phyloP scores from a whole-genome alignment of 106 monocot species.

The Dendrobium huoshanense region DNA sequence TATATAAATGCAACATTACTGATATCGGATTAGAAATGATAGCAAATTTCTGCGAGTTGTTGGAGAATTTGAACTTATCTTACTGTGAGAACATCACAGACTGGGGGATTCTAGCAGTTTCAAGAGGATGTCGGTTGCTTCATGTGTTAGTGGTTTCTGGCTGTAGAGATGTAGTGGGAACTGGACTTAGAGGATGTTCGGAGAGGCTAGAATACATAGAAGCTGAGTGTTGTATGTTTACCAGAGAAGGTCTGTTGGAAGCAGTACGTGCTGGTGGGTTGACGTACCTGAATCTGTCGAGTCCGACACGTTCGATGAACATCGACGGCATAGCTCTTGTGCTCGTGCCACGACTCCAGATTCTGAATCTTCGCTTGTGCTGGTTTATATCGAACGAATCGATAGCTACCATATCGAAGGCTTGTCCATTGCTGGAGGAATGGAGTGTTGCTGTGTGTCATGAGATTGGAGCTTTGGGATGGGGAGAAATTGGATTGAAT shows the following conservation, averaged over 20 bases:
- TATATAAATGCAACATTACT: slow-evolving; percentile 62
- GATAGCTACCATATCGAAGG: slow-evolving; percentile 46
- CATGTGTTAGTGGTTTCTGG: slow-evolving; percentile 50
- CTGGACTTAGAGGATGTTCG: slow-evolving; percentile 56
- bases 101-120: slow-evolving; percentile 40
- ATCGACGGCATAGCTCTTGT: slow-evolving; percentile 39
- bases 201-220: slow-evolving; percentile 49
- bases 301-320: slow-evolving; percentile 23
- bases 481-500: slow-evolving; percentile 53
- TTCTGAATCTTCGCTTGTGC: slow-evolving; percentile 67
- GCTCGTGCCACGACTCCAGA: slow-evolving; percentile 33
- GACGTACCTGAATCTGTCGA: slow-evolving; percentile 62
- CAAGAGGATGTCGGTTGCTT: slow-evolving; percentile 35
- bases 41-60: slow-evolving; percentile 32
- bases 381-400: slow-evolving; percentile 51
- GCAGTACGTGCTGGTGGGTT: slow-evolving; percentile 54
- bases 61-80: slow-evolving; percentile 55
- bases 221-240: slow-evolving; percentile 72
- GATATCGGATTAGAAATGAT: slow-evolving; percentile 51
- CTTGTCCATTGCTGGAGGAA: slow-evolving; percentile 76
- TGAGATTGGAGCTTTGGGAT: slow-evolving; percentile 46
- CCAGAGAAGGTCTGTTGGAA: slow-evolving; percentile 46
- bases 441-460: slow-evolving; percentile 86
- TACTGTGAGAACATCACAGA: slow-evolving; percentile 59
- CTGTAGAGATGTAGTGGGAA: slow-evolving; percentile 51